phyloP scores from a whole-genome alignment of 495 filamentous ascomycete genomes.

The Haplographium delicatum region DNA sequence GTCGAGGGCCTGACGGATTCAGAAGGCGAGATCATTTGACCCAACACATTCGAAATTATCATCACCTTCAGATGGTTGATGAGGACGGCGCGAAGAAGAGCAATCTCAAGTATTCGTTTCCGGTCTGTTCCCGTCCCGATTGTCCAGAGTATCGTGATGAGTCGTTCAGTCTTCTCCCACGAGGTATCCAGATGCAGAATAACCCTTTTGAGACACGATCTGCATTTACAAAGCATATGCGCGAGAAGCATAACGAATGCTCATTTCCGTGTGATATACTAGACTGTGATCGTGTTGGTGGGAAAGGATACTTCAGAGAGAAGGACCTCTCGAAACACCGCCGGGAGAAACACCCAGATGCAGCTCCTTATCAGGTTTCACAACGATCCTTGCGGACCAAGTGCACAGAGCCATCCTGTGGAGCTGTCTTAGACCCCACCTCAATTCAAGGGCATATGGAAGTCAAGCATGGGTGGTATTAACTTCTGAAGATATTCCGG shows the following conservation, averaged over 20 bases:
- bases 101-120: background rate
- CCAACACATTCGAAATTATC: constrained; percentile 34
- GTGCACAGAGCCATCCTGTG: background rate
- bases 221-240: constrained; percentile 32
- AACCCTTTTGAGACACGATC: constrained; percentile 24
- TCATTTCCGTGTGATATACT: constrained; percentile 27
- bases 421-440: background rate
- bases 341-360: constrained; percentile 19
- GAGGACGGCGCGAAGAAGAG: background rate
- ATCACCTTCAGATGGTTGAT: constrained; percentile 23
- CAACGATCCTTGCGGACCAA: constrained; percentile 12
- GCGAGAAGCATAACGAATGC: constrained; percentile 29
- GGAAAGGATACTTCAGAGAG: constrained; percentile 30
- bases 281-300: constrained; percentile 30
- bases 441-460: background rate
- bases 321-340: constrained; percentile 30
- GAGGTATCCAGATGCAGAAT: background rate
- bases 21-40: constrained; percentile 32
- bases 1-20: constrained; percentile 33
- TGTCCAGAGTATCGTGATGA: constrained; percentile 4
- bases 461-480: background rate
- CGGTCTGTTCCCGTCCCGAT: background rate
- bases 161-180: constrained; percentile 6
- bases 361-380: background rate
- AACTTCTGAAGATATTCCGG: no score